These are phyloP conservation scores for Ciborinia camelliae DNA, from an alignment of 2,329 filamentous ascomycete species.

Conservation along the genomic window DNA sequence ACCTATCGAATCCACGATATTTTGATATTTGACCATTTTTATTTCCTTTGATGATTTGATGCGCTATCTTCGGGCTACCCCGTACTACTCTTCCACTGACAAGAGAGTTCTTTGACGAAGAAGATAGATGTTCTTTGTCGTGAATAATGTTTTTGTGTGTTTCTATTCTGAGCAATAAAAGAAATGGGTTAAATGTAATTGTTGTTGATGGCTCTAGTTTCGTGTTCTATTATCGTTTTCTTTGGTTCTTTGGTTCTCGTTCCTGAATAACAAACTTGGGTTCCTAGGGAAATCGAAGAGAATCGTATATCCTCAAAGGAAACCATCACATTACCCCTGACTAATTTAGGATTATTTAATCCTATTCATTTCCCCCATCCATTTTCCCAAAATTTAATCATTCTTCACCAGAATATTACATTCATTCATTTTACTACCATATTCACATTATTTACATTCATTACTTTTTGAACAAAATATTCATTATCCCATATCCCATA, in stretches of 20 bases:
- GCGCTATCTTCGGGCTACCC: constrained; percentile 1
- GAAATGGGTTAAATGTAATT: not conserved
- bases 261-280: not conserved
- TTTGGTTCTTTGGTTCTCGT: not conserved
- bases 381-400: not conserved
- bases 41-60: not conserved
- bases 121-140: not conserved
- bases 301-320: no score
- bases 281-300: no score
- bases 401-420: constrained; percentile 3
- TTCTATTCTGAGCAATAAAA: constrained; percentile 5
- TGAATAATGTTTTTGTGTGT: not conserved
- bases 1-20: not conserved
- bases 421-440: not conserved
- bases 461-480: no score
- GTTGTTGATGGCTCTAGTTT: not conserved
- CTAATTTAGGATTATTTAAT: constrained; percentile 12
- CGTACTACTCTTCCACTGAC: not conserved
- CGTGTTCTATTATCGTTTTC: not conserved
- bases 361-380: no score
- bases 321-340: not conserved
- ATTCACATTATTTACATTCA: not conserved
- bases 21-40: not conserved
- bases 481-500: no score
- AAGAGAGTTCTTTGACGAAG: not conserved